Conservation (phyloP, 2,329 filamentous ascomycete genomes). For the Scolecobasidium constrictum region DNA sequence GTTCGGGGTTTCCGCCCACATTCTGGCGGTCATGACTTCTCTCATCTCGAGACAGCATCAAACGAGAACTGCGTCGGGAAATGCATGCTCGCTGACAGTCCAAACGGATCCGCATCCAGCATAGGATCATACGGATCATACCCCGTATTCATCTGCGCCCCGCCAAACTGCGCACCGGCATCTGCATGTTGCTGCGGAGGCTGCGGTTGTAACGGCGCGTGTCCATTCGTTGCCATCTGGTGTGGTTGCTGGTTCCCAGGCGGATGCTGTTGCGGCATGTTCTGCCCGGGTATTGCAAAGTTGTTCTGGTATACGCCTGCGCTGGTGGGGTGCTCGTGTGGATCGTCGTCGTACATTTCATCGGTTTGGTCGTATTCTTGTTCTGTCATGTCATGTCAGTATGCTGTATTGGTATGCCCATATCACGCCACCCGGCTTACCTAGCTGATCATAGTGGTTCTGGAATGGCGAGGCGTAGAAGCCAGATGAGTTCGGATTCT, state of each 20-base stretch:
- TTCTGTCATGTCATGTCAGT: slow-evolving; percentile 47
- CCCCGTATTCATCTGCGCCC: neutral
- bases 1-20: too few relatives aligned
- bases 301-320: slow-evolving; percentile 38
- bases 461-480: slow-evolving; percentile 86
- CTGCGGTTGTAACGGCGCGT: slow-evolving; percentile 14
- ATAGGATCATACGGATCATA: slow-evolving; percentile 59
- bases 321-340: slow-evolving; percentile 49
- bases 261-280: slow-evolving; percentile 18
- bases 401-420: neutral
- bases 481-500: slow-evolving; percentile 23
- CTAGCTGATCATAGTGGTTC: slow-evolving; percentile 89
- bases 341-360: slow-evolving; percentile 80
- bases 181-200: slow-evolving; percentile 10
- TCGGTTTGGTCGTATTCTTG: slow-evolving; percentile 91
- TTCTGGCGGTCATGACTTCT: too few relatives aligned
- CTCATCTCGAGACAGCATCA: slow-evolving; percentile 20
- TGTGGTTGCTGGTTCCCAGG: slow-evolving; percentile 21
- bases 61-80: slow-evolving; percentile 79
- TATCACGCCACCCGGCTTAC: slow-evolving; percentile 55
- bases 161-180: slow-evolving; percentile 8
- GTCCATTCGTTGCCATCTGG: slow-evolving; percentile 18
- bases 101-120: slow-evolving; percentile 87
- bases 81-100: slow-evolving; percentile 87
- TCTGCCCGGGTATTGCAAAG: slow-evolving; percentile 19